Conservation (phyloP, 306 rosid genomes). For the Parietaria judaica region DNA sequence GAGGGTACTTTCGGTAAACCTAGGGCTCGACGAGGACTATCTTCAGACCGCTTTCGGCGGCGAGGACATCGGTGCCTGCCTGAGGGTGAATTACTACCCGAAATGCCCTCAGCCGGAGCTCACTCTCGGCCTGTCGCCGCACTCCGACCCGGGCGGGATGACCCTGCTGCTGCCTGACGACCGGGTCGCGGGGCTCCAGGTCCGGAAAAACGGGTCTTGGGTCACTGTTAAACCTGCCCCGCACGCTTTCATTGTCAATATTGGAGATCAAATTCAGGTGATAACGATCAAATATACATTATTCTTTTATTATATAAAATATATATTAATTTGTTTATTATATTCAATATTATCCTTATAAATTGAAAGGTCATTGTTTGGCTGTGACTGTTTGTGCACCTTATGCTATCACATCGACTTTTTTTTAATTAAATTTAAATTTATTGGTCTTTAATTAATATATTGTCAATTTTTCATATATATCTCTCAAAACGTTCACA, state of each 20-base stretch:
- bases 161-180: slow-evolving; percentile 60
- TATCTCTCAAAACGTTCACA: no score
- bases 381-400: background rate
- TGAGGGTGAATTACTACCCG: slow-evolving; percentile 76
- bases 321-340: background rate
- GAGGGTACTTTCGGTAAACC: slow-evolving; percentile 53
- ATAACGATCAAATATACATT: background rate
- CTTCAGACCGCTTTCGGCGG: slow-evolving; percentile 66
- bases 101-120: slow-evolving; percentile 76
- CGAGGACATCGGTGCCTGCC: slow-evolving; percentile 63
- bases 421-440: no score
- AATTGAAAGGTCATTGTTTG: slow-evolving; percentile 1
- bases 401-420: slow-evolving; percentile 26
- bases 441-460: no score
- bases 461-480: no score
- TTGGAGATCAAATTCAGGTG: slow-evolving; percentile 95
- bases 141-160: slow-evolving; percentile 88
- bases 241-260: slow-evolving; percentile 77
- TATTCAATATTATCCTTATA: background rate
- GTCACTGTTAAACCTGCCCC: slow-evolving; percentile 68
- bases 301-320: no score
- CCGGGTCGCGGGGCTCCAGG: slow-evolving; percentile 68
- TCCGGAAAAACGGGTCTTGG: slow-evolving; percentile 49
- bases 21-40: slow-evolving; percentile 44
- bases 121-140: slow-evolving; percentile 73